Percentiles rank a stretch among this genome's conserved stretches.
Conservation (phyloP, 2,329 filamentous ascomycete species). For the Aureobasidium lini region DNA sequence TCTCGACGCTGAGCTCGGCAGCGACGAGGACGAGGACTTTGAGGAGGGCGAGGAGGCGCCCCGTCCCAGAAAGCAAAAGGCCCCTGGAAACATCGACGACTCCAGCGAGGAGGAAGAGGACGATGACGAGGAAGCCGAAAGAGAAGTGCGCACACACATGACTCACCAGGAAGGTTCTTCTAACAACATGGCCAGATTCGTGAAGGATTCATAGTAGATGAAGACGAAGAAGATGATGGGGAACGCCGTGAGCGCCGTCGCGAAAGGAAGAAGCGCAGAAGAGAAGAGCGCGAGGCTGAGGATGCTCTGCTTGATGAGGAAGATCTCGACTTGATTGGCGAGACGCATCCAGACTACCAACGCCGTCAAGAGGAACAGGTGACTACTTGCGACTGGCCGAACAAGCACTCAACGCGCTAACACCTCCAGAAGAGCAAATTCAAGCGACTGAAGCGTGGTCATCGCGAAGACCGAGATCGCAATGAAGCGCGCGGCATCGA, state of each 20-base stretch:
- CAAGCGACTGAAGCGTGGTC: slow-evolving; percentile 91
- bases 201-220: slow-evolving; percentile 93
- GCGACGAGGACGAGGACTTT: slow-evolving; percentile 73
- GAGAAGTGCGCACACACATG: slow-evolving; percentile 50
- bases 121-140: slow-evolving; percentile 80
- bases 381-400: slow-evolving; percentile 26
- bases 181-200: slow-evolving; percentile 53
- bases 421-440: slow-evolving; percentile 63
- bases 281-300: slow-evolving; percentile 71
- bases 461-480: slow-evolving; percentile 59
- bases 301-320: slow-evolving; percentile 85
- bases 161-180: not conserved
- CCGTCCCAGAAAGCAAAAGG: slow-evolving; percentile 34
- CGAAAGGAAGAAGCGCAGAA: slow-evolving; percentile 69
- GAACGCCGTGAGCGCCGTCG: slow-evolving; percentile 54
- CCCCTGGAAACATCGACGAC: slow-evolving; percentile 55
- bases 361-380: slow-evolving; percentile 64
- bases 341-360: slow-evolving; percentile 64
- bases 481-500: slow-evolving; percentile 66
- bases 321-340: slow-evolving; percentile 89
- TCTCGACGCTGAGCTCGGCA: slow-evolving; percentile 76
- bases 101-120: slow-evolving; percentile 87
- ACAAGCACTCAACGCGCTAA: not conserved
- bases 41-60: slow-evolving; percentile 54
- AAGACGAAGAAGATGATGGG: slow-evolving; percentile 69